These are phyloP conservation scores for Aegilops longissima DNA, from an alignment of 176 grass and related monocot species.

Conservation along the genomic window DNA sequence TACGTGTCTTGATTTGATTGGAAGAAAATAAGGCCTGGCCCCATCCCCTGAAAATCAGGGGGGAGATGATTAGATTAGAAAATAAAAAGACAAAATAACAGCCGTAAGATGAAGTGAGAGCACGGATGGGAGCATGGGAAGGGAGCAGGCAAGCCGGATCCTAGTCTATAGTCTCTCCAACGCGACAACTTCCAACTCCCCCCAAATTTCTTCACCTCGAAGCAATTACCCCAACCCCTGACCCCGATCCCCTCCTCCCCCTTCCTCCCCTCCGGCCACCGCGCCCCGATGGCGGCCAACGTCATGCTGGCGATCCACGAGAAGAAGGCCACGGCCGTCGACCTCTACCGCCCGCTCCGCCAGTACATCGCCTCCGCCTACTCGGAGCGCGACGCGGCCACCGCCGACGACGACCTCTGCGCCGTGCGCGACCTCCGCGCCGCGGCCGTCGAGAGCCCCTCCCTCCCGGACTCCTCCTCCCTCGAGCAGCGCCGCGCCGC, in stretches of 20 bases:
- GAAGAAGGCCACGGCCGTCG: constrained; percentile 70
- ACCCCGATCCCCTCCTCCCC: not conserved
- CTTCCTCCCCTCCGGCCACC: constrained; percentile 5
- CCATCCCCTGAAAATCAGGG: too few species aligned
- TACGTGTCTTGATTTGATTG: too few species aligned
- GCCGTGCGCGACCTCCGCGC: constrained; percentile 73
- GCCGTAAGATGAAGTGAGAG: too few species aligned
- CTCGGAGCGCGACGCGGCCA: constrained; percentile 87
- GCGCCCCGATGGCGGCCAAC: constrained; percentile 54
- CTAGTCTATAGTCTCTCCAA: not conserved
- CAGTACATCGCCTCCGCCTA: constrained; percentile 74
- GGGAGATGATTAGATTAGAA: too few species aligned
- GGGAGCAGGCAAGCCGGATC: too few species aligned
- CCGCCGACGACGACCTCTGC: constrained; percentile 76
- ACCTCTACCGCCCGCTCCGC: constrained; percentile 89
- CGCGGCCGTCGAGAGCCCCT: constrained; percentile 52
- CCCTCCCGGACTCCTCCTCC: constrained; percentile 50
- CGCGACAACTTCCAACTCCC: constrained; percentile 11
- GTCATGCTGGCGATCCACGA: constrained; percentile 98
- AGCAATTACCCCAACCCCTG: constrained; percentile 16
- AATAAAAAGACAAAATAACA: too few species aligned
- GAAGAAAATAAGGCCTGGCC: too few species aligned
- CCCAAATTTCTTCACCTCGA: constrained; percentile 32
- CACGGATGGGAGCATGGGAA: too few species aligned
- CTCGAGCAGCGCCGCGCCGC: constrained; percentile 78